phyloP scores from a whole-genome alignment of 1,139 yeast genomes.

The Taphrina communis region DNA sequence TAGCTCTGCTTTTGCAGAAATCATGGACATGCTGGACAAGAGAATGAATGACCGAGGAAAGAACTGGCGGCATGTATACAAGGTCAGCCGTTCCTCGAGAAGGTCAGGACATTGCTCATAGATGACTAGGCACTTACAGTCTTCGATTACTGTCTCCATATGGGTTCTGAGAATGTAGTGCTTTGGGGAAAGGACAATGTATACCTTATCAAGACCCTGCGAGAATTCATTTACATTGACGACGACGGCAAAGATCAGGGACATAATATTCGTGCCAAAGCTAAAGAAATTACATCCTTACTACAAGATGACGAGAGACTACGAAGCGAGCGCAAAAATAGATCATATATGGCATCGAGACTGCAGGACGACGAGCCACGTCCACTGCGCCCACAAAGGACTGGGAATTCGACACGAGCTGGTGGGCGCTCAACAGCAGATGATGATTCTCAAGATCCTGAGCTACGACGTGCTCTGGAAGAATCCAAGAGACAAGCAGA shows the following conservation, averaged over 20 bases:
- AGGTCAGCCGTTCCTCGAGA: conserved; percentile 50
- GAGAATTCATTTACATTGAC: conserved; percentile 87
- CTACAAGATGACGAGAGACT: conserved; percentile 84
- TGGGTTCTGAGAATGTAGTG: conserved; percentile 90
- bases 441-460: conserved; percentile 72
- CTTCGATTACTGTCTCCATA: conserved; percentile 82
- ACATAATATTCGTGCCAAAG: conserved; percentile 84
- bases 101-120: neutral
- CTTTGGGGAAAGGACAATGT: conserved; percentile 92
- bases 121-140: conserved; percentile 68
- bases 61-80: conserved; percentile 97
- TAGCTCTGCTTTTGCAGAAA: conserved; percentile 75
- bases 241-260: conserved; percentile 87
- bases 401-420: conserved; percentile 34
- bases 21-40: conserved; percentile 94
- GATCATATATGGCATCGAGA: conserved; percentile 46
- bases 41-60: conserved; percentile 95
- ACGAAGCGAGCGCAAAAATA: conserved; percentile 64
- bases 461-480: conserved; percentile 79
- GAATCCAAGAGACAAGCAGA: conserved; percentile 83
- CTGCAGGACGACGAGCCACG: conserved; percentile 42
- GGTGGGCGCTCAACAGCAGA: conserved; percentile 17
- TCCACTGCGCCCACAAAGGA: conserved; percentile 36
- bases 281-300: conserved; percentile 82
- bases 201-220: conserved; percentile 84